phyloP scores from a whole-genome alignment of 2,329 filamentous ascomycete genomes.

The Pseudopithomyces chartarum region DNA sequence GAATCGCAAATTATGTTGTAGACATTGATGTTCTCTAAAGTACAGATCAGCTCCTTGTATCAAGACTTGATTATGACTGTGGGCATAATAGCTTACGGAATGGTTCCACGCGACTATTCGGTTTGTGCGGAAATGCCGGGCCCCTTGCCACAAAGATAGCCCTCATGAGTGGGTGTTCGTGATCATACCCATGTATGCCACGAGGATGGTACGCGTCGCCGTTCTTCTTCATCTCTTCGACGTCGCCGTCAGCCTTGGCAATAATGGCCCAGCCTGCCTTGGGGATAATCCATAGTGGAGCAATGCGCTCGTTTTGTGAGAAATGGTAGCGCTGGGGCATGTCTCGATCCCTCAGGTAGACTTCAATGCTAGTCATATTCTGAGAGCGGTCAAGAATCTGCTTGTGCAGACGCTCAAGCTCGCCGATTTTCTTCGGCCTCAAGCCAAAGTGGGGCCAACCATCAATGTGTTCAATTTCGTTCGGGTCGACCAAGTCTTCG shows the following conservation, averaged over 20 bases:
- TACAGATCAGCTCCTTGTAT: constrained; percentile 26
- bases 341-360: constrained; percentile 82
- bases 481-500: constrained; percentile 82
- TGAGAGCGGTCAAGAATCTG: constrained; percentile 59
- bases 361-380: constrained; percentile 73
- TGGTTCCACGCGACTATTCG: constrained; percentile 76
- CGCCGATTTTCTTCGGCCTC: constrained; percentile 71
- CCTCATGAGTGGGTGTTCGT: constrained; percentile 92
- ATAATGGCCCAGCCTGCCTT: constrained; percentile 93
- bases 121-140: constrained; percentile 85
- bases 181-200: constrained; percentile 93
- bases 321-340: constrained; percentile 97
- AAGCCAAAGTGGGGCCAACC: constrained; percentile 94
- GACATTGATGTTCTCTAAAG: constrained; percentile 87
- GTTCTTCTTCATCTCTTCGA: constrained; percentile 67
- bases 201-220: constrained; percentile 75
- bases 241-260: constrained; percentile 76
- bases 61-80: neutral
- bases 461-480: constrained; percentile 80
- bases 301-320: constrained; percentile 83
- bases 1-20: constrained; percentile 96
- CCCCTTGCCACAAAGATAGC: constrained; percentile 93
- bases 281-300: constrained; percentile 91
- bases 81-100: constrained; percentile 73
- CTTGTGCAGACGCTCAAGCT: constrained; percentile 71